Evolutionary conservation across 2,329 filamentous ascomycete genomes (phyloP).

Genomic region (Hypoxylon sp.): DNA sequence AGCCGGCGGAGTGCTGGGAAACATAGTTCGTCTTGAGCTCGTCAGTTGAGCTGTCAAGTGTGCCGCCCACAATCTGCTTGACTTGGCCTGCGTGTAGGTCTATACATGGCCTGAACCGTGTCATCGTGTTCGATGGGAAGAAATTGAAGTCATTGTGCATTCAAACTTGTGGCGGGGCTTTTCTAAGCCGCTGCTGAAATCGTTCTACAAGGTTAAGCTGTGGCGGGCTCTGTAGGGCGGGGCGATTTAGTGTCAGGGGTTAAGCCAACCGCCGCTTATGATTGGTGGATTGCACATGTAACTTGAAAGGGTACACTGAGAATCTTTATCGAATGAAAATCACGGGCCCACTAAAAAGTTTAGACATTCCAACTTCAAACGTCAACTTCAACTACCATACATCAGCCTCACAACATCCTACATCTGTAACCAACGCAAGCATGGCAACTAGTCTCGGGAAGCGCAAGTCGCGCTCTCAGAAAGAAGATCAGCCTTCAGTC

Average conservation of each 20-base stretch:
- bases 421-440: neutral
- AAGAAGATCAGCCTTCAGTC: slow-evolving; percentile 47
- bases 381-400: slow-evolving; percentile 4
- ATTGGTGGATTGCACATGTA: slow-evolving; percentile 34
- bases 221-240: slow-evolving; percentile 43
- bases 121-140: slow-evolving; percentile 71
- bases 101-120: slow-evolving; percentile 94
- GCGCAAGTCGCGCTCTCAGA: slow-evolving; percentile 57
- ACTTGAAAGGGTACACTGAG: neutral
- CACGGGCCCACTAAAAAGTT: slow-evolving; percentile 29
- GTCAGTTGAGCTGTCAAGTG: slow-evolving; percentile 75
- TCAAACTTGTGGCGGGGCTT: slow-evolving; percentile 30
- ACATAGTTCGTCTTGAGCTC: slow-evolving; percentile 92
- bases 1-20: slow-evolving; percentile 81
- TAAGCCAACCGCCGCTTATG: slow-evolving; percentile 15
- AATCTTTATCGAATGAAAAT: neutral
- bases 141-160: neutral
- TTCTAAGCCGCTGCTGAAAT: slow-evolving; percentile 17
- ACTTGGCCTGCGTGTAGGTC: slow-evolving; percentile 97
- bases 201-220: neutral
- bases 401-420: slow-evolving; percentile 1
- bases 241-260: slow-evolving; percentile 33
- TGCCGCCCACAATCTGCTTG: slow-evolving; percentile 98
- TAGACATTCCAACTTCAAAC: slow-evolving; percentile 24
- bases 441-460: slow-evolving; percentile 65